A percentile compares a stretch with the other conserved stretches of the same genome.
phyloP scores from a whole-genome alignment of 768 basidiomycete species.

The Lenzites betulinus region DNA sequence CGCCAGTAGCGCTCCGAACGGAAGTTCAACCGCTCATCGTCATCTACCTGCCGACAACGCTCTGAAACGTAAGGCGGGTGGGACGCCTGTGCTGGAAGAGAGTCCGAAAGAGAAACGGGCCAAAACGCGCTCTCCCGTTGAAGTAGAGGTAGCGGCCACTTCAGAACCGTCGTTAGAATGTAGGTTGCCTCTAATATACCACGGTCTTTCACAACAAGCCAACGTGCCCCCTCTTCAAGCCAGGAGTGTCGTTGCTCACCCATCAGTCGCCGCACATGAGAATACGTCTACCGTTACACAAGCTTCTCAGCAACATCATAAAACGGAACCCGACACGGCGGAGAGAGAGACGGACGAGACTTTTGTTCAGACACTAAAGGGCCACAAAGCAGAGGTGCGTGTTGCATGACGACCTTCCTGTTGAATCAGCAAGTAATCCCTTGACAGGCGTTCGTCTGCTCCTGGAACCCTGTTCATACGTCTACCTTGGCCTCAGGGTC shows the following conservation, averaged over 20 bases:
- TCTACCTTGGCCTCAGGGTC: slow-evolving; percentile 76
- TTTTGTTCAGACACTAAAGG: slow-evolving; percentile 17
- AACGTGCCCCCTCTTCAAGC: slow-evolving; percentile 5
- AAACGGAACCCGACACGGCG: neutral
- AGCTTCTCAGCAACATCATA: neutral
- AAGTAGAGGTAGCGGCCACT: slow-evolving; percentile 4
- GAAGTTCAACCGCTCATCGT: neutral
- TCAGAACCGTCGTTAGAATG: slow-evolving; percentile 12
- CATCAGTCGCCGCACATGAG: slow-evolving; percentile 24
- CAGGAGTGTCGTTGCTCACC: slow-evolving; percentile 18
- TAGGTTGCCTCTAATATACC: slow-evolving; percentile 15
- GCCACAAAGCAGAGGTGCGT: slow-evolving; percentile 47
- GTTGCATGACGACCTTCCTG: neutral
- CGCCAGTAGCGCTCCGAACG: neutral
- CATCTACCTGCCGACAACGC: neutral
- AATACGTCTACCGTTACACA: neutral
- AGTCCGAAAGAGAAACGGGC: slow-evolving; percentile 65
- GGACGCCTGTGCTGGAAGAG: slow-evolving; percentile 17
- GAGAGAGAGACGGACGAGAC: neutral
- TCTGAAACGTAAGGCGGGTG: slow-evolving; percentile 29
- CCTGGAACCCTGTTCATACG: slow-evolving; percentile 69
- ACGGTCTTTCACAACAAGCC: neutral
- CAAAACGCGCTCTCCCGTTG: slow-evolving; percentile 36
- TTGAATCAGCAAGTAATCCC: neutral
- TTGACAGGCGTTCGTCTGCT: slow-evolving; percentile 76